Conservation (phyloP, 2,329 filamentous ascomycete species). For the Verticillium albo-atrum region DNA sequence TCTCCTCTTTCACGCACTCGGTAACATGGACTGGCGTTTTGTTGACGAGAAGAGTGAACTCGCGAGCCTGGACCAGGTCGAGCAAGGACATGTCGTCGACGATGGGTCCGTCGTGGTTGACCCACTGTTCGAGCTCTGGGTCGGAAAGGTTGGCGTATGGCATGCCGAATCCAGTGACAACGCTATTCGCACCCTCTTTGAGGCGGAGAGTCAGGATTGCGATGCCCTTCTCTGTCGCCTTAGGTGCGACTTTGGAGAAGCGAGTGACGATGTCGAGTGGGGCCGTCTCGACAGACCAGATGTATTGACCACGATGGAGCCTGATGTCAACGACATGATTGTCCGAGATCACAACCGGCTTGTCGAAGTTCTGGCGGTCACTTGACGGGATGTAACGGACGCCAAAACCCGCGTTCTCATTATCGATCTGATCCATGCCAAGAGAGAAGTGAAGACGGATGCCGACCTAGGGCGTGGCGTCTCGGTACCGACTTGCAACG, state of each 20-base stretch:
- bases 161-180: not conserved
- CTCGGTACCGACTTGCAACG: no score
- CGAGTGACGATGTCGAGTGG: not conserved
- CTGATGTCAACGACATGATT: not conserved
- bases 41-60: not conserved
- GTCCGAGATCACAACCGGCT: not conserved
- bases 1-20: no score
- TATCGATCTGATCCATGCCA: not conserved
- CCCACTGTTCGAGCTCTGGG: not conserved
- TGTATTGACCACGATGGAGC: not conserved
- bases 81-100: not conserved
- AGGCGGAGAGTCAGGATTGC: not conserved
- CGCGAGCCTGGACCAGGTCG: not conserved
- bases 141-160: not conserved
- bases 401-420: not conserved
- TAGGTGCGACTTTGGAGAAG: not conserved
- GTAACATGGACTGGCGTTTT: no score
- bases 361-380: not conserved
- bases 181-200: no score
- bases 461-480: not conserved
- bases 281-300: not conserved
- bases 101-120: not conserved
- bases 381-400: not conserved
- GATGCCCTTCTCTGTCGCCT: not conserved
- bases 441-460: not conserved